phyloP scores from a whole-genome alignment of 169 alveolate species.

The Plasmodium relictum region DNA sequence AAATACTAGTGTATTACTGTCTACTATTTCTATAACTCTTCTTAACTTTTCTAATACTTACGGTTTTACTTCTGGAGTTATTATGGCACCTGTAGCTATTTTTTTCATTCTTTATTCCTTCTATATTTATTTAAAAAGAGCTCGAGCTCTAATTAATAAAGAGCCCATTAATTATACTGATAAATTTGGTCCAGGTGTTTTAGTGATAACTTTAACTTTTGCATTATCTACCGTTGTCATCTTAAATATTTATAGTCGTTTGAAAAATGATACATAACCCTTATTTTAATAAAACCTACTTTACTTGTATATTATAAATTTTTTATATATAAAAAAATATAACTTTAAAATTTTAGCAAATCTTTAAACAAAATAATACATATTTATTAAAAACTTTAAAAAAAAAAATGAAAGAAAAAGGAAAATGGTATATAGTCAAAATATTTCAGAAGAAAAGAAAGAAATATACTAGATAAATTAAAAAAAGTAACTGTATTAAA shows the following conservation, averaged over 20 bases:
- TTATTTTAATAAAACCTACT: too few relatives aligned
- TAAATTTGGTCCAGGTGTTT: slow-evolving; percentile 82
- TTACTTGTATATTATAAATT: too few relatives aligned
- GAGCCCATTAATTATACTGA: slow-evolving; percentile 87
- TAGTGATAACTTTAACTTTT: slow-evolving; percentile 75
- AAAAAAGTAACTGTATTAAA: too few relatives aligned
- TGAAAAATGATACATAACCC: slow-evolving; percentile 1
- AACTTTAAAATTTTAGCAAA: too few relatives aligned
- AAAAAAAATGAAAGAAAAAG: too few relatives aligned
- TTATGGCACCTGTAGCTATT: slow-evolving; percentile 87
- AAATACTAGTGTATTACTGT: slow-evolving; percentile 85
- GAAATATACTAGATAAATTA: too few relatives aligned
- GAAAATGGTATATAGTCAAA: too few relatives aligned
- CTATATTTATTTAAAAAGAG: slow-evolving; percentile 82
- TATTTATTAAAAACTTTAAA: too few relatives aligned
- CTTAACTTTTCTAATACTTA: slow-evolving; percentile 83
- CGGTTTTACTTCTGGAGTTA: slow-evolving; percentile 83
- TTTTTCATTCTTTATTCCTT: slow-evolving; percentile 86
- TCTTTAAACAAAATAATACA: too few relatives aligned
- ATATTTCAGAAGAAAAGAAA: too few relatives aligned
- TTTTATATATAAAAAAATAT: too few relatives aligned
- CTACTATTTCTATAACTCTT: slow-evolving; percentile 85
- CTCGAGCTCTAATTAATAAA: slow-evolving; percentile 83
- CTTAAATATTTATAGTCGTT: slow-evolving; percentile 75
- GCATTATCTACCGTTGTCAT: slow-evolving; percentile 77